Percentiles rank a stretch among this genome's conserved stretches.
Conservation (phyloP, 345 rosid genomes). For the Citrus maxima region DNA sequence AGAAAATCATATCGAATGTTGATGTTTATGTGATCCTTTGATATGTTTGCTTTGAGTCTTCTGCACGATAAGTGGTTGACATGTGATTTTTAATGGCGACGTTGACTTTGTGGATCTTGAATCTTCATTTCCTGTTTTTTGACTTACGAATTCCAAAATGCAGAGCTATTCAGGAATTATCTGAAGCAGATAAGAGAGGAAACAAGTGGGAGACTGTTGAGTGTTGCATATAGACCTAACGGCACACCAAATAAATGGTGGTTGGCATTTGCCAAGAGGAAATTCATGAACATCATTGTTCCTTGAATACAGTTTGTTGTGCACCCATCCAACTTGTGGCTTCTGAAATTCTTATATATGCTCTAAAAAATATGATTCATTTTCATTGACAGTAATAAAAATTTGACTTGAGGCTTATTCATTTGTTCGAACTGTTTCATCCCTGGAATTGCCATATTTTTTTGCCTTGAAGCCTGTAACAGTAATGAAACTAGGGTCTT, state of each 20-base stretch:
- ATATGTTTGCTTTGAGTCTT: neutral
- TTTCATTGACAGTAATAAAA: too few species aligned
- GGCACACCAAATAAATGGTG: conserved; percentile 99
- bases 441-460: neutral
- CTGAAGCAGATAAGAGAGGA: conserved; percentile 95
- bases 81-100: neutral
- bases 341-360: neutral
- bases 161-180: conserved; percentile 88
- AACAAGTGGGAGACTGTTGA: conserved; percentile 81
- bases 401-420: neutral
- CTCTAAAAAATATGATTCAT: neutral
- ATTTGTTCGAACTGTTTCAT: neutral
- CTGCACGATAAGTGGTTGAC: neutral
- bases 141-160: conserved; percentile 15
- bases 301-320: conserved; percentile 32
- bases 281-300: conserved; percentile 76
- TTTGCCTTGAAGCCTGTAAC: conserved; percentile 2
- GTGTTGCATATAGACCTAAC: conserved; percentile 84
- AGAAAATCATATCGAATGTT: neutral
- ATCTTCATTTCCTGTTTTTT: neutral
- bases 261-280: conserved; percentile 95
- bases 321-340: conserved; percentile 3
- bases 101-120: neutral
- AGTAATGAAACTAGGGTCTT: neutral
- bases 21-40: neutral